A percentile compares a stretch with the other conserved stretches of the same genome.
Evolutionary conservation across 2,329 filamentous ascomycete genomes (phyloP).

Genomic region (Cladosporium sp.): DNA sequence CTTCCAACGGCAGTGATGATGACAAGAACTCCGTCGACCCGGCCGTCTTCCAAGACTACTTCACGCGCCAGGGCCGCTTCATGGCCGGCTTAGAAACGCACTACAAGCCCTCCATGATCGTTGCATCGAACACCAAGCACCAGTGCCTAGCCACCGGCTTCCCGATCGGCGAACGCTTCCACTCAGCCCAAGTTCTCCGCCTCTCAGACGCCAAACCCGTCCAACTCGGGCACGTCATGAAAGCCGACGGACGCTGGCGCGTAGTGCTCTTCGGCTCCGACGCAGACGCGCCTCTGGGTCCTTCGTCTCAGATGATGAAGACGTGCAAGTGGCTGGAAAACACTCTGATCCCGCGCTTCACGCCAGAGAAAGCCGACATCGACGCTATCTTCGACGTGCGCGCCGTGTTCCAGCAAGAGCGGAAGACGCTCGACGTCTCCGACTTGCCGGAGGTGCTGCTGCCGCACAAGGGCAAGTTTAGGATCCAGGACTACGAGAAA

Average conservation of each 20-base stretch:
- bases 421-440: slow-evolving; percentile 27
- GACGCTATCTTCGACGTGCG: slow-evolving; percentile 51
- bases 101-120: slow-evolving; percentile 24
- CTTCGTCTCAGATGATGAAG: slow-evolving; percentile 17
- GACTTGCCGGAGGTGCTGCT: slow-evolving; percentile 39
- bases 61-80: slow-evolving; percentile 27
- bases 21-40: slow-evolving; percentile 28
- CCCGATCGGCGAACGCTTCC: slow-evolving; percentile 29
- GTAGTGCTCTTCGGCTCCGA: slow-evolving; percentile 27
- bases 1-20: slow-evolving; percentile 13
- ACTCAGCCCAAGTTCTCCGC: slow-evolving; percentile 27
- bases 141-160: slow-evolving; percentile 28
- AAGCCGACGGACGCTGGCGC: slow-evolving; percentile 30
- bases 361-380: slow-evolving; percentile 33
- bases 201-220: slow-evolving; percentile 31
- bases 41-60: slow-evolving; percentile 29
- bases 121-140: slow-evolving; percentile 16
- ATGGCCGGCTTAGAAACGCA: slow-evolving; percentile 29
- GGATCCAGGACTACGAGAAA: slow-evolving; percentile 34
- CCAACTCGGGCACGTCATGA: slow-evolving; percentile 30
- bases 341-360: slow-evolving; percentile 29
- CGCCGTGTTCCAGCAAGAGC: slow-evolving; percentile 26
- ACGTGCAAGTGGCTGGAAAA: slow-evolving; percentile 20
- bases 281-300: slow-evolving; percentile 14
- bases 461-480: slow-evolving; percentile 34